These are phyloP conservation scores for Fraxinus greggii DNA, from an alignment of 305 asterid species.

Conservation along the genomic window DNA sequence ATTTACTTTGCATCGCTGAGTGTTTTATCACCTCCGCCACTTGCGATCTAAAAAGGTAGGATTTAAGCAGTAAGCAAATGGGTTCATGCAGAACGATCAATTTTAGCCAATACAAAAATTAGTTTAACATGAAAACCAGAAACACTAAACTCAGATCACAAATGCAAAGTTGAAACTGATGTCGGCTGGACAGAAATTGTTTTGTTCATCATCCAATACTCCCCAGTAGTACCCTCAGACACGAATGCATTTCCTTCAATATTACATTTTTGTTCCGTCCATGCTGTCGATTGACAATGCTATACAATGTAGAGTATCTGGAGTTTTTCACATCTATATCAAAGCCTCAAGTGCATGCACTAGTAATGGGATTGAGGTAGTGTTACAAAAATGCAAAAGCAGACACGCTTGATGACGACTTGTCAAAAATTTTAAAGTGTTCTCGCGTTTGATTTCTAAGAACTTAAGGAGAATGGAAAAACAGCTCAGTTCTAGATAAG, in stretches of 20 bases:
- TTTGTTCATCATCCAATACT: neutral
- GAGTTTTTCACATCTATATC: neutral
- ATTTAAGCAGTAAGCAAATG: neutral
- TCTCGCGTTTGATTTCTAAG: neutral
- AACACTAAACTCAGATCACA: neutral
- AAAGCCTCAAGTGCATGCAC: neutral
- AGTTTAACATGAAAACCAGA: neutral
- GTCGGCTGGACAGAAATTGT: neutral
- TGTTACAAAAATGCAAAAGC: neutral
- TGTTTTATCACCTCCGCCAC: conserved; percentile 10
- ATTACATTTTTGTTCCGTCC: neutral
- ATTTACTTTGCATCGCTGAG: neutral
- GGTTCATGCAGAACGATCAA: neutral
- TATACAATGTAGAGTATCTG: neutral
- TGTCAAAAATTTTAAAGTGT: neutral
- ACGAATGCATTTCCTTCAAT: neutral
- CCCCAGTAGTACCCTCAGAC: neutral
- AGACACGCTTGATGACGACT: neutral
- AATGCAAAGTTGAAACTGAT: neutral
- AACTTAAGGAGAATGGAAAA: neutral
- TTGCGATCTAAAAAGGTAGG: neutral
- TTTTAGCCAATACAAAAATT: neutral
- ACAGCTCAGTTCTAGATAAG: neutral
- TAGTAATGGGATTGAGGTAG: neutral
- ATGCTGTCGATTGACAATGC: neutral